A percentile compares a stretch with the other conserved stretches of the same genome.
phyloP scores from a whole-genome alignment of 2,329 filamentous ascomycete species.

The Sclerotinia borealis region DNA sequence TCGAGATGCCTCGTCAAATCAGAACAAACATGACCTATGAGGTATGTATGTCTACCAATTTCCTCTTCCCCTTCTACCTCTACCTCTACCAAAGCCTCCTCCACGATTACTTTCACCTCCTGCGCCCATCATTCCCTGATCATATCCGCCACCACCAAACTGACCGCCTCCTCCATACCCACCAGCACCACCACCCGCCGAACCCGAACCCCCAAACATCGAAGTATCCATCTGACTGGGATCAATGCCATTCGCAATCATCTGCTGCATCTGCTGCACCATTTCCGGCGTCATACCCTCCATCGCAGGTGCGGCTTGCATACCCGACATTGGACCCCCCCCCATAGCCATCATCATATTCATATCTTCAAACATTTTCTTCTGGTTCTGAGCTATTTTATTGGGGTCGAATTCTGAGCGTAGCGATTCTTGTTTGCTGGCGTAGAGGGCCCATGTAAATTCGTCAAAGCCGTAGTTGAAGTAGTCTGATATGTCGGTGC shows the following conservation, averaged over 20 bases:
- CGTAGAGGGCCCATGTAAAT: slow-evolving; percentile 95
- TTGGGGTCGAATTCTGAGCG: slow-evolving; percentile 69
- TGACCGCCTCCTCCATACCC: slow-evolving; percentile 39
- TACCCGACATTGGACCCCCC: slow-evolving; percentile 41
- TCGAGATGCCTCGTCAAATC: not conserved
- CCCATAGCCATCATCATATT: slow-evolving; percentile 61
- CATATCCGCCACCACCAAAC: slow-evolving; percentile 29
- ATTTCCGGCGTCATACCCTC: slow-evolving; percentile 61
- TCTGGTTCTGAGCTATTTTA: slow-evolving; percentile 55
- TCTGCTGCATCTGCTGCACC: slow-evolving; percentile 65
- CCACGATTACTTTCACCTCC: slow-evolving; percentile 27
- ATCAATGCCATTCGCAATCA: slow-evolving; percentile 61
- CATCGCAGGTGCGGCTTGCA: slow-evolving; percentile 42
- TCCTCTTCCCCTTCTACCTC: slow-evolving; percentile 28
- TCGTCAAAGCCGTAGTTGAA: slow-evolving; percentile 99
- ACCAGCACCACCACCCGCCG: slow-evolving; percentile 34
- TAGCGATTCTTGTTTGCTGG: slow-evolving; percentile 76
- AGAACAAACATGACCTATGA: not conserved
- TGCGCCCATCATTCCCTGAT: slow-evolving; percentile 26
- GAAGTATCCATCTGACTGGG: slow-evolving; percentile 61
- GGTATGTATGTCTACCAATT: slow-evolving; percentile 19
- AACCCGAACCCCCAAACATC: slow-evolving; percentile 55
- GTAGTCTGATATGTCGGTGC: slow-evolving; percentile 91
- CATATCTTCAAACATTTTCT: slow-evolving; percentile 74
- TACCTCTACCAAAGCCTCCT: slow-evolving; percentile 31